Evolutionary conservation across 208 protist genomes (phyloP).

Genomic region (Balamuthia mandrillaris): DNA sequence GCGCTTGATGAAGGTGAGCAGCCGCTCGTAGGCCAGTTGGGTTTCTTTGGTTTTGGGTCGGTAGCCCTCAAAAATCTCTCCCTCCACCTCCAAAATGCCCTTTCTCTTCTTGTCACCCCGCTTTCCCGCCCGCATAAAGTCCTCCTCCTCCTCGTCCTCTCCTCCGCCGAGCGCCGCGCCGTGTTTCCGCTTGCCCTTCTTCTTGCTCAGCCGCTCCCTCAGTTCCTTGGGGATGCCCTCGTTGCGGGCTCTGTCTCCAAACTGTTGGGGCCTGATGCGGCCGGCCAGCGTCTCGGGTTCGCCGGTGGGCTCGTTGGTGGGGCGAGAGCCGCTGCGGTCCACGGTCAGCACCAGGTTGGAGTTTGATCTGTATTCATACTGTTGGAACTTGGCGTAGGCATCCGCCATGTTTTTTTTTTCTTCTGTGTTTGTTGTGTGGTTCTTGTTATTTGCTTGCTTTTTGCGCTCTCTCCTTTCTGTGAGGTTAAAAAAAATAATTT

Average conservation of each 20-base stretch:
- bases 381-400: constrained; percentile 3
- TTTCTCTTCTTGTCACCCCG: no score
- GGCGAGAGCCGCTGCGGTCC: constrained; percentile 36
- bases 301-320: constrained; percentile 54
- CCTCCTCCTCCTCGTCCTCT: neutral
- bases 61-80: constrained; percentile 51
- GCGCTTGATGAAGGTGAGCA: constrained; percentile 70
- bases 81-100: constrained; percentile 13
- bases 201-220: constrained; percentile 15
- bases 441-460: no score
- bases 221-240: constrained; percentile 16
- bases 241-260: constrained; percentile 9
- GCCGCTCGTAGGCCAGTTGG: constrained; percentile 63
- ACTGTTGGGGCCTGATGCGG: neutral
- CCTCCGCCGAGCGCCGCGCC: no score
- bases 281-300: constrained; percentile 53
- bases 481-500: no score
- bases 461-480: no score
- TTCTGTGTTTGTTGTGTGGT: no score
- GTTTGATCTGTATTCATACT: constrained; percentile 40
- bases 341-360: constrained; percentile 63
- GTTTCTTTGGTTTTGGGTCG: constrained; percentile 78
- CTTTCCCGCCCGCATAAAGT: neutral
- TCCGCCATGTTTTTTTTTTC: no score
- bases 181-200: neutral